Conservation (phyloP, 768 basidiomycete species). For the Lentinula edodes region DNA sequence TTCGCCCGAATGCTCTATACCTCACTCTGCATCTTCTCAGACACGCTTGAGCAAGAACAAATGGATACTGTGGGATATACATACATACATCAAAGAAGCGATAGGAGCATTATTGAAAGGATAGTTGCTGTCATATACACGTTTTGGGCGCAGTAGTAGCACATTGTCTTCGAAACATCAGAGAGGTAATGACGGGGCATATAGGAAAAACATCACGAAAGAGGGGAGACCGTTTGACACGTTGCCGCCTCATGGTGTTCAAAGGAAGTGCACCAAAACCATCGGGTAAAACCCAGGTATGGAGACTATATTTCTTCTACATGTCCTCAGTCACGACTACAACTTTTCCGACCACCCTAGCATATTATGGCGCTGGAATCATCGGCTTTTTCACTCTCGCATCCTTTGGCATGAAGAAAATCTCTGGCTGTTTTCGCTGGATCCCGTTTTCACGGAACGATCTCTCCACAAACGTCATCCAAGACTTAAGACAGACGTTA, state of each 20-base stretch:
- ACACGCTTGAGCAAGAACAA: no score
- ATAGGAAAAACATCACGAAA: not conserved
- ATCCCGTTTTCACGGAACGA: not conserved
- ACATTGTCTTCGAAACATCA: no score
- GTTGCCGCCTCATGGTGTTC: conserved; percentile 10
- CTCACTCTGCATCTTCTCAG: no score
- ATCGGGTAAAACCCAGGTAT: not conserved
- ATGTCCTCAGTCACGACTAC: not conserved
- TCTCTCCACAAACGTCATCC: not conserved
- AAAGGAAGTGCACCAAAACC: conserved; percentile 5
- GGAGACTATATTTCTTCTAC: conserved; percentile 1
- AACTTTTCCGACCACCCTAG: not conserved
- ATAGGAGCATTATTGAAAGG: not conserved
- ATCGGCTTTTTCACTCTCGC: conserved; percentile 8
- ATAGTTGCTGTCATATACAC: not conserved
- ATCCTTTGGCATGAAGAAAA: not conserved
- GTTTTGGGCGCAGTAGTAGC: not conserved
- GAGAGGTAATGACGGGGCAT: not conserved
- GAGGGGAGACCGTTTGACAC: conserved; percentile 15
- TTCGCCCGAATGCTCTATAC: no score
- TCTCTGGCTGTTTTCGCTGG: not conserved
- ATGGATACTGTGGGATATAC: not conserved
- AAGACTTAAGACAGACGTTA: not conserved
- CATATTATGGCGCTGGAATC: conserved; percentile 9
- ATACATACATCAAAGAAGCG: not conserved